These are phyloP conservation scores for Colletotrichum horii DNA, from an alignment of 2,329 filamentous ascomycete species.

Conservation along the genomic window DNA sequence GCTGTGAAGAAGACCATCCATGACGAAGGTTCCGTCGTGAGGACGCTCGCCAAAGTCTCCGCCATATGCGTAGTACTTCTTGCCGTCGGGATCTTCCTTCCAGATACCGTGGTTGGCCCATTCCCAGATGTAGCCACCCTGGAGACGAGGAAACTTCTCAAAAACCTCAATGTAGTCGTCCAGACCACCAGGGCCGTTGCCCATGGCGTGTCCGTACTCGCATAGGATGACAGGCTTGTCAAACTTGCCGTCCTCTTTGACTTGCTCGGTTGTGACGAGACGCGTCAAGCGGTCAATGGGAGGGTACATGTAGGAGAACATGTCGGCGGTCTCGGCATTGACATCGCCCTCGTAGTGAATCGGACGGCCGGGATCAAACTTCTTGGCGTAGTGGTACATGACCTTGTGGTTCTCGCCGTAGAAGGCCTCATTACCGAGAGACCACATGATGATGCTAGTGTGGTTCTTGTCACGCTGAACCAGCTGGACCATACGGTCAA, in stretches of 20 bases:
- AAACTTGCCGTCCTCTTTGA: slow-evolving; percentile 45
- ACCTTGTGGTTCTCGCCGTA: slow-evolving; percentile 71
- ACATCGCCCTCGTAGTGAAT: slow-evolving; percentile 73
- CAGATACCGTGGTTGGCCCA: slow-evolving; percentile 68
- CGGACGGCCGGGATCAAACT: slow-evolving; percentile 60
- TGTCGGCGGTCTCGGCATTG: slow-evolving; percentile 64
- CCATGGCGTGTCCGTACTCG: slow-evolving; percentile 71
- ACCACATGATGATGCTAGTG: slow-evolving; percentile 75
- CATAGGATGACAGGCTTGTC: slow-evolving; percentile 65
- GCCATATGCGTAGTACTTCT: slow-evolving; percentile 62
- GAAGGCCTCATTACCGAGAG: slow-evolving; percentile 75
- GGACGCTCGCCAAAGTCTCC: slow-evolving; percentile 67
- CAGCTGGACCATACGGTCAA: slow-evolving; percentile 70
- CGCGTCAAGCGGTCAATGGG: slow-evolving; percentile 54
- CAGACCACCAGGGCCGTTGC: slow-evolving; percentile 73
- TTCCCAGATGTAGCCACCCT: slow-evolving; percentile 73
- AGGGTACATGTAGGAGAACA: slow-evolving; percentile 73
- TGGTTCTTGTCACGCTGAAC: slow-evolving; percentile 75
- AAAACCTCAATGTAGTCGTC: slow-evolving; percentile 73
- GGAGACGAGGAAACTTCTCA: slow-evolving; percentile 62
- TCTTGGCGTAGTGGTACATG: slow-evolving; percentile 69
- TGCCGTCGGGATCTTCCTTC: slow-evolving; percentile 46
- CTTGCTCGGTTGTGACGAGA: slow-evolving; percentile 47
- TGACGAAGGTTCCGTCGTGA: slow-evolving; percentile 66
- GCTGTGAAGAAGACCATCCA: slow-evolving; percentile 63